A percentile compares a stretch with the other conserved stretches of the same genome.
Evolutionary conservation across 148 eudicot species (phyloP).

Genomic region (Selenicereus undatus): DNA sequence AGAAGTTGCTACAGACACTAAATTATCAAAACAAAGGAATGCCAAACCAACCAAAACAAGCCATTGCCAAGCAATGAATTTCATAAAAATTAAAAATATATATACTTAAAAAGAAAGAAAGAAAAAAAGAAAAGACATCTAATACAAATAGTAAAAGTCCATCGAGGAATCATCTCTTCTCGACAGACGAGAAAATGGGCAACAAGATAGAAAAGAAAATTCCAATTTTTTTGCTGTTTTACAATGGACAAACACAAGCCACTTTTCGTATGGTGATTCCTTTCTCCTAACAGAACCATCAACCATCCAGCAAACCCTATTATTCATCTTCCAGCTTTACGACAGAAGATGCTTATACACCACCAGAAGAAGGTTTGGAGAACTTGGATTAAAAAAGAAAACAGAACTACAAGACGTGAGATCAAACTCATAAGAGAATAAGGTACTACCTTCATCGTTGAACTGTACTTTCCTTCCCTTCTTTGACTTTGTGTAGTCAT

Average conservation of each 20-base stretch:
- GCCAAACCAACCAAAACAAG: neutral
- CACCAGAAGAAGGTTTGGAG: neutral
- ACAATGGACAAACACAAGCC: neutral
- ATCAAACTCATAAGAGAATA: neutral
- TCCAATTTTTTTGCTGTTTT: neutral
- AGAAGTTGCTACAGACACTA: slow-evolving; percentile 4
- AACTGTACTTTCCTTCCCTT: slow-evolving; percentile 67
- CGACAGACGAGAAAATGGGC: neutral
- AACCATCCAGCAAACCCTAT: neutral
- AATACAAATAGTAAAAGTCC: neutral
- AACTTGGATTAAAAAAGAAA: neutral
- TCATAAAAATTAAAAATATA: neutral
- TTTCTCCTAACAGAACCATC: neutral
- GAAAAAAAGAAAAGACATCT: neutral
- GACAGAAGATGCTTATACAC: neutral
- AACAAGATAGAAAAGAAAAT: neutral
- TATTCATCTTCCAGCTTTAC: neutral
- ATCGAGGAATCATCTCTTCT: neutral
- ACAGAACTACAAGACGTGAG: neutral
- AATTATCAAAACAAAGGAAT: neutral
- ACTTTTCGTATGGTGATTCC: neutral
- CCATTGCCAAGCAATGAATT: slow-evolving; percentile 18
- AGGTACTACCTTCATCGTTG: slow-evolving; percentile 42
- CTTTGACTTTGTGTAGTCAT: slow-evolving; percentile 46
- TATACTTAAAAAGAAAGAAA: neutral